Evolutionary conservation across 2,329 filamentous ascomycete genomes (phyloP).

Genomic region (Cladosporium sp.): DNA sequence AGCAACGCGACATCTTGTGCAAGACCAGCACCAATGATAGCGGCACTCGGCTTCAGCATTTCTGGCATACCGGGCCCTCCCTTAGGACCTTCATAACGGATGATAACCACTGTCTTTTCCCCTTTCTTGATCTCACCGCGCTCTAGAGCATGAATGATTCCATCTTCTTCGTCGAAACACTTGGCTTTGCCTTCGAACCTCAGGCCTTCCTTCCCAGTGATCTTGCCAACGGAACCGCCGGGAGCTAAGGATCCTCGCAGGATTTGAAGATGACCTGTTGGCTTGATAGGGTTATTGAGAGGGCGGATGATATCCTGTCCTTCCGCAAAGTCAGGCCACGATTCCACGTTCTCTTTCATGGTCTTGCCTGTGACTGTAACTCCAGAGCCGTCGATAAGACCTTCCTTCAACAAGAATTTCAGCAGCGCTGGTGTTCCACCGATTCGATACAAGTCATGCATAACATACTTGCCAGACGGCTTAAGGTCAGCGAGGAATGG

Average conservation of each 20-base stretch:
- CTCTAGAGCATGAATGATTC: conserved; percentile 65
- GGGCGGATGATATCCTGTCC: conserved; percentile 69
- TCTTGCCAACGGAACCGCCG: conserved; percentile 68
- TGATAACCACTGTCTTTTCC: conserved; percentile 72
- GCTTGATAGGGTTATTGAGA: conserved; percentile 65
- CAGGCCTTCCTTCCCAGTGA: conserved; percentile 70
- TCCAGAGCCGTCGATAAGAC: conserved; percentile 44
- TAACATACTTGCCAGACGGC: conserved; percentile 51
- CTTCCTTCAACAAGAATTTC: conserved; percentile 49
- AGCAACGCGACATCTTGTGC: conserved; percentile 70
- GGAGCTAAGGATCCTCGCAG: conserved; percentile 66
- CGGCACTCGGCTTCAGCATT: conserved; percentile 68
- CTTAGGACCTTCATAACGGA: conserved; percentile 70
- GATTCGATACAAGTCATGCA: conserved; percentile 57
- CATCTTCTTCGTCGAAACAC: conserved; percentile 66
- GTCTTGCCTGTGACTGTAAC: conserved; percentile 51
- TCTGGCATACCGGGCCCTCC: conserved; percentile 72
- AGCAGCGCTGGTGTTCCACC: conserved; percentile 47
- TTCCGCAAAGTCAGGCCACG: conserved; percentile 59
- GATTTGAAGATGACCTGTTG: conserved; percentile 69
- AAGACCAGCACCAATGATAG: conserved; percentile 71
- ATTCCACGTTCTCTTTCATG: conserved; percentile 47
- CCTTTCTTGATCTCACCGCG: conserved; percentile 66
- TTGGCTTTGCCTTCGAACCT: conserved; percentile 65
- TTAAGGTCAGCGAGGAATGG: conserved; percentile 51